Base-by-base conservation (phyloP, 768 basidiomycete species). In the Lepiota venenata region DNA sequence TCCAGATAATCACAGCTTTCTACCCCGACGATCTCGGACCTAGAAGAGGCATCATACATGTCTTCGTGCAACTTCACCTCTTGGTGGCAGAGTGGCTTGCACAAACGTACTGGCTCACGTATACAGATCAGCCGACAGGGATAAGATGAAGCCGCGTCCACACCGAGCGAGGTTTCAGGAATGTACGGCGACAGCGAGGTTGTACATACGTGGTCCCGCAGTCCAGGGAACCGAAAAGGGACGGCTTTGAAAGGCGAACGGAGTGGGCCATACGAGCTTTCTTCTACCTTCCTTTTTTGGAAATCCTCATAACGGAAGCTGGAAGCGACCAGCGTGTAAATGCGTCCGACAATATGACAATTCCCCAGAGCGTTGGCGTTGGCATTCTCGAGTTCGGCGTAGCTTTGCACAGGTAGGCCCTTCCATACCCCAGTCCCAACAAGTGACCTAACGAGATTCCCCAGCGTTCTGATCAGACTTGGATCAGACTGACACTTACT, bases 311-410 rank as follows among this genome's bases (percentile, higher is more conserved):
- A 4, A n/a, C 40, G n/a, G 45, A n/a, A 6, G 12, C 10, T 5
- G 72, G 73, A 44, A 57, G 42, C 2, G 60, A 59, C 6, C 40
- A 15, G 7, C 44, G 60, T 29, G 51, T 56, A 11, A 27, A 43
- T 32, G 56, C n/a, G 5, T 63, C 68, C 3, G 68, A 75, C 46
- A 77, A 84, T 37, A 71, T 72, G n/a, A 70, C 80, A 2, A 52
- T 72, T 8, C 85, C 91, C 2, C 93, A 95, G 66, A 69, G 93
- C 36, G 76, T 97, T 45, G 94, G 93, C 12, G 79, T 99, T 45
- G 91, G 81, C 32, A 94, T 98, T 55, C 75, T 99, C 44, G 96
- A 99, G 66, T 96, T 97, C 61, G 96, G 96, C 61, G 92, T 98
- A 27, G 67, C 93, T 4, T 69, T 98, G 29, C 94, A 95, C 64